Conservation (phyloP, 192 early-diverging fungal species). For the Thoreauomyces humboldtii region DNA sequence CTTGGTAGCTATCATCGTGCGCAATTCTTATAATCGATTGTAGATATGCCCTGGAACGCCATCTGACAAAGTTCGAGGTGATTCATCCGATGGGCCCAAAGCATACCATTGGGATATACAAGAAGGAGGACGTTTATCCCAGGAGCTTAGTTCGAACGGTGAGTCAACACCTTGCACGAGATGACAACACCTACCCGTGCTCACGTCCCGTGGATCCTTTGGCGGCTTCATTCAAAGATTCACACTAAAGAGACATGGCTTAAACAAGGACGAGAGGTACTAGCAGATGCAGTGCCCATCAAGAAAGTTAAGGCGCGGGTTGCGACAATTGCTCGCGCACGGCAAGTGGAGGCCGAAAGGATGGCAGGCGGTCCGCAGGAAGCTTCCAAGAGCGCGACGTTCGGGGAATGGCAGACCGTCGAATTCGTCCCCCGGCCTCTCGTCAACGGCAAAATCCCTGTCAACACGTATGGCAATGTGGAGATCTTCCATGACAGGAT, state of each 20-base stretch:
- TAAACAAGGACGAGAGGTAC: slow-evolving; percentile 57
- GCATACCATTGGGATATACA: slow-evolving; percentile 72
- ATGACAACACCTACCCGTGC: background rate
- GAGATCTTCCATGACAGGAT: slow-evolving; percentile 82
- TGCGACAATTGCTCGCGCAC: slow-evolving; percentile 43
- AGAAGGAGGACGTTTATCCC: slow-evolving; percentile 78
- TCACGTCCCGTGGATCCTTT: background rate
- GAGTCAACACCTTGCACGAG: background rate
- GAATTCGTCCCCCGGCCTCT: slow-evolving; percentile 60
- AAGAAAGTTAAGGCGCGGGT: slow-evolving; percentile 49
- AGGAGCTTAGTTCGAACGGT: slow-evolving; percentile 43
- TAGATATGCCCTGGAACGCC: slow-evolving; percentile 80
- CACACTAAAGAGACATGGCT: slow-evolving; percentile 60
- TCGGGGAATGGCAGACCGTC: slow-evolving; percentile 88
- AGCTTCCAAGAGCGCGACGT: slow-evolving; percentile 51
- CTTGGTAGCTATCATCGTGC: background rate
- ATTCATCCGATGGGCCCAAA: slow-evolving; percentile 58
- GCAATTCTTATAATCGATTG: background rate
- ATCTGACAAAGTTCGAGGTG: slow-evolving; percentile 76
- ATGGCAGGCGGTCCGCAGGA: background rate
- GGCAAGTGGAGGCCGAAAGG: slow-evolving; percentile 36
- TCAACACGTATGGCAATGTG: slow-evolving; percentile 78
- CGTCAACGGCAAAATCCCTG: slow-evolving; percentile 72
- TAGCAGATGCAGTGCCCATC: slow-evolving; percentile 34
- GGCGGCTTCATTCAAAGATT: slow-evolving; percentile 4